A percentile compares a stretch with the other conserved stretches of the same genome.
Conservation (phyloP, 352 stramenopile genomes). For the Phytophthora kernoviae region DNA sequence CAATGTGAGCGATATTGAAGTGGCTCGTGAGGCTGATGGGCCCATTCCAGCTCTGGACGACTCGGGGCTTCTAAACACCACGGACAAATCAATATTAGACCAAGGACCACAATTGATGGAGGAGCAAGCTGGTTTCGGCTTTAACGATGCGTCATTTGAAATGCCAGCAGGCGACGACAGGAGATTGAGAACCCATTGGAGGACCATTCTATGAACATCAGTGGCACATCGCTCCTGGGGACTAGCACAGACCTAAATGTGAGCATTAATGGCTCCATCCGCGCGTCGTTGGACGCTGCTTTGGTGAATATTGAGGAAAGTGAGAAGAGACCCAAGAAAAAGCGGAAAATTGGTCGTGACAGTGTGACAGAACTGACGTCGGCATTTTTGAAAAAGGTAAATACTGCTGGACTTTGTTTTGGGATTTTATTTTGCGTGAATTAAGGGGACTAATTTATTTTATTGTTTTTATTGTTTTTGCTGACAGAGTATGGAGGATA, state of each 20-base stretch:
- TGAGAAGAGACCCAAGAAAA: slow-evolving; percentile 65
- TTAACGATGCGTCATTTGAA: slow-evolving; percentile 68
- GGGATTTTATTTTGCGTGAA: background rate
- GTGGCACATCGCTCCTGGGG: slow-evolving; percentile 48
- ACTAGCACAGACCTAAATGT: slow-evolving; percentile 75
- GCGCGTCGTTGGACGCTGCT: slow-evolving; percentile 67
- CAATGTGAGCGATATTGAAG: slow-evolving; percentile 81
- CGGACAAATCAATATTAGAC: slow-evolving; percentile 55
- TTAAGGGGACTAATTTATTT: background rate
- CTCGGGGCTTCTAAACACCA: slow-evolving; percentile 47
- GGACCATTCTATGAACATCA: slow-evolving; percentile 37
- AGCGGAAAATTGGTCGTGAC: slow-evolving; percentile 82
- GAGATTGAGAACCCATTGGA: slow-evolving; percentile 51
- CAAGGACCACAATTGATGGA: slow-evolving; percentile 35
- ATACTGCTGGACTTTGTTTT: slow-evolving; percentile 3
- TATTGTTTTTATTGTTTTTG: slow-evolving; percentile 18
- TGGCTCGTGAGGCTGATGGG: slow-evolving; percentile 73
- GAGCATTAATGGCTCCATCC: slow-evolving; percentile 67
- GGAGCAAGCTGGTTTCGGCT: slow-evolving; percentile 56
- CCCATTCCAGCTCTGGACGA: slow-evolving; percentile 57
- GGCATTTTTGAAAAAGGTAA: slow-evolving; percentile 67
- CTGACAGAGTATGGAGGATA: slow-evolving; percentile 56
- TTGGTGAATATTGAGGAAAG: slow-evolving; percentile 53
- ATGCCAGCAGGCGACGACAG: slow-evolving; percentile 33
- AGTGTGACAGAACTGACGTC: slow-evolving; percentile 82